Evolutionary conservation across 2,329 filamentous ascomycete genomes (phyloP), one percentile per base, ranked within the genome.

Genomic region (Phoma sp.): DNA sequence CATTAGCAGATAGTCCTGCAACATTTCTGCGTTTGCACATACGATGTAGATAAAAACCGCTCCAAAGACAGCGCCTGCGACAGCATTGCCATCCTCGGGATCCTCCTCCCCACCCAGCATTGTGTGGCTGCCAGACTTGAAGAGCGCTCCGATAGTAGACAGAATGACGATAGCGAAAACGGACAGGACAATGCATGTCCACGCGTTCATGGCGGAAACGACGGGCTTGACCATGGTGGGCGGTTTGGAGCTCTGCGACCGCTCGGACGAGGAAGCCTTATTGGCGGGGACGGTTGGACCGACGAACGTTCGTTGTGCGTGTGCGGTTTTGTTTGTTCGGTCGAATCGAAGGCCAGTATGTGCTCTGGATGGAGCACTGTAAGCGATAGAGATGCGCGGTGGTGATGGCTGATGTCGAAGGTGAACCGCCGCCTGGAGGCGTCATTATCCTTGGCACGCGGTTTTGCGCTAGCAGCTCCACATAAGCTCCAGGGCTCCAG

Each of bases 211-310:
- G 64, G 91, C 88, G 73, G 91, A 89, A 67, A 98, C 90, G 73
- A 98, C 82, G 66, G 93, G 93, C 88, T 97, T 97, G 91, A 97
- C 96, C 93, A 97, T 97, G 72, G 41, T 66, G 61, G 64, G 58
- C 64, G 62, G 36, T 33, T 61, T 38, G 14, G 35, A 55, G 53
- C 49, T 57, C 47, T 48, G 45, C 32, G 32, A 38, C 45, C 43
- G 46, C 42, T 40, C 38, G 46, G 48, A 50, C 54, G 60, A 38
- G 54, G 59, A 43, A 56, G 55, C 25, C 53, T 60, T 43, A 11
- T 57, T 32, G 47, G 42, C 49, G 49, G 57, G 51, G 55, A 46
- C 55, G 54, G 49, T 50, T 55, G 36, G 52, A 55, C 46, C 46
- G 46, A 46, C 33, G 22, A 13, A 22, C 11, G 25, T 24, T 7